Evolutionary conservation across 2,329 filamentous ascomycete genomes (phyloP), one percentile per base, ranked within the genome.

Genomic region (Fusarium floridanum): DNA sequence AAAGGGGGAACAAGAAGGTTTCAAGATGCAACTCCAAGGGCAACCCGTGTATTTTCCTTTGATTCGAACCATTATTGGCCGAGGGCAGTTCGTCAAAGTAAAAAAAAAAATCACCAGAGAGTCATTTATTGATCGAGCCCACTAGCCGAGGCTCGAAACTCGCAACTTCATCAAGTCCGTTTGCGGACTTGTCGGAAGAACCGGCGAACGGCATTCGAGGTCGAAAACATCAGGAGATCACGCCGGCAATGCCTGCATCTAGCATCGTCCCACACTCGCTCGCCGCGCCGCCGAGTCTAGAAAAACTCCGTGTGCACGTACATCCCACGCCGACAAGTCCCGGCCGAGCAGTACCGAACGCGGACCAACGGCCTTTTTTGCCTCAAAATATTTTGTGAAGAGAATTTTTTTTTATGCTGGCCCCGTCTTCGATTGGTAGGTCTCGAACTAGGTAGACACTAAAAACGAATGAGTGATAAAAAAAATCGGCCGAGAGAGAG

Each of bases 331-430:
- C 71, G 65, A 68, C 70, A 71, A 75, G 66, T 76, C 65, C 70
- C 73, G 74, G 76, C 77, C 73, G 72, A 74, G 68, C 77, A 76
- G 59, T 75, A 71, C 76, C 76, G 71, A 74, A 67, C 64, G 68
- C 68, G 68, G 71, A 61, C 71, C 73, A 69, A 69, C 62, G 65
- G 64, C 62, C 67, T 63, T 65, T 63, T 65, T 43, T 16, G 56
- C 29, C 62, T 56, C 50, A 59, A 22, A 67, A 61, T 41, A 45
- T 36, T 41, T 59, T 41, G 48, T 24, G 27, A 64, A 22, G 43
- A 22, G 48, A 32, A 29, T 61, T 60, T 53, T 53, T 34, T 29
- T 57, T 32, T 10, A 22, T 45, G 43, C 57, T 41, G 53, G 43
- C 12, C 32, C 39, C 29, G 11, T 11, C 22, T 70, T 32, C 43